Evolutionary conservation across 306 rosid genomes (phyloP), one percentile per base, ranked within the genome.

Genomic region (Trifolium fragiferum): DNA sequence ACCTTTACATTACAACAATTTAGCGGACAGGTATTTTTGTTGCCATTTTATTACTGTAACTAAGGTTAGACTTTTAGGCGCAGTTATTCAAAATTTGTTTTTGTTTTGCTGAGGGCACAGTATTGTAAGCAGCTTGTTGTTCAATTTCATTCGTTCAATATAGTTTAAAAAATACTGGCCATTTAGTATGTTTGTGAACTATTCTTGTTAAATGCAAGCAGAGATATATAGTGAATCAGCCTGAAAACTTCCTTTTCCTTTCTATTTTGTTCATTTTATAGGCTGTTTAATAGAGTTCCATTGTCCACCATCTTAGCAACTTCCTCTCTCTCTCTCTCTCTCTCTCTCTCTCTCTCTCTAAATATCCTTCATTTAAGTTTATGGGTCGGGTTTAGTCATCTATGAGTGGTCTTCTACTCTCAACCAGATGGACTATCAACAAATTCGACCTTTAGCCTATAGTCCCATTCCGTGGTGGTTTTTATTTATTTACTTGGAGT

Each of bases 21-120:
- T 92, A 76, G 81, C 68, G 69, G 88, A 88, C 75, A 92, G 98
- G 98, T 92, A 90, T 55, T 54, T 49, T 63, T 59, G 58, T 40
- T 58, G 12, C 33, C 62, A 19, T 54, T 76, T 76, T 35, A 44
- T 81, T 55, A 35, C 30, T 47, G 25, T 51, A 43, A 64, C 43
- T 57, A 47, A 27, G 72, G 37, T 38, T 76, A 68, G 32, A 16
- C 41, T 63, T 64, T 49, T 53, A 38, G n/a, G 37, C 32, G 35
- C 51, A 41, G 30, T 37, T 43, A 7, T 53, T 51, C 61, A 68
- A 60, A 47, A 11, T 58, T 11, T 40, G 40, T 33, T 67, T 21
- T 46, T 61, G 47, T 73, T 19, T 78, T 49, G 13, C 35, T 12
- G 40, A 25, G 66, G 74, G 69, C 65, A 67, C 15, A 49, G 2